Percentiles rank a stretch among this genome's conserved stretches.
Conservation (phyloP, 78 protist genomes). For the Creolimax fragrantissima region DNA sequence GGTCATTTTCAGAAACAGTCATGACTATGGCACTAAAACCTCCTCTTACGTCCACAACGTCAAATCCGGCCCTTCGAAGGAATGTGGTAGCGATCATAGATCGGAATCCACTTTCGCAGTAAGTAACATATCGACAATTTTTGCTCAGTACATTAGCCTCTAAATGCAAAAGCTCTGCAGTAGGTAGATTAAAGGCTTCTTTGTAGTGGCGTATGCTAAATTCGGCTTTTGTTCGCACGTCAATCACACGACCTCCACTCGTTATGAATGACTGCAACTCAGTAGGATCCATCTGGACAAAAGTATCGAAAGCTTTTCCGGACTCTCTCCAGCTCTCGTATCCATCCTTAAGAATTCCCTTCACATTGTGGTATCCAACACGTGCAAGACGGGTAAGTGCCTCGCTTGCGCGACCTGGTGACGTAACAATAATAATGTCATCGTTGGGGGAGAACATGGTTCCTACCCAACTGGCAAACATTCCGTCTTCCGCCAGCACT, state of each 20-base stretch:
- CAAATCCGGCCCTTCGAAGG: background rate
- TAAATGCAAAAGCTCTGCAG: background rate
- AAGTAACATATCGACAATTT: background rate
- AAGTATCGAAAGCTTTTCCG: background rate
- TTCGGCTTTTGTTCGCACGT: background rate
- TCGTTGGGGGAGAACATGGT: background rate
- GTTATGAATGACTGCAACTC: background rate
- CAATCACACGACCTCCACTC: background rate
- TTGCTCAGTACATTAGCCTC: background rate
- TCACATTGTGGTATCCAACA: background rate
- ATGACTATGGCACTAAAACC: background rate
- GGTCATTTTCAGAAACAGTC: background rate
- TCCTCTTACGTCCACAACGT: background rate
- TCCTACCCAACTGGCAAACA: slow-evolving; percentile 20
- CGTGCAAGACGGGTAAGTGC: background rate
- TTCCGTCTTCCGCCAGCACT: background rate
- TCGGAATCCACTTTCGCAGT: background rate
- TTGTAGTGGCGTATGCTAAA: background rate
- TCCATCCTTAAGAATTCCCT: background rate
- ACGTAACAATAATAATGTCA: background rate
- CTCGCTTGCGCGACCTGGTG: background rate
- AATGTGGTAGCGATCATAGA: background rate
- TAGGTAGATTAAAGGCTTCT: background rate
- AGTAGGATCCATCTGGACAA: background rate
- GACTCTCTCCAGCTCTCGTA: background rate